Base-by-base conservation (phyloP, 176 grass and related monocot species). In the Saccharum officinarum region DNA sequence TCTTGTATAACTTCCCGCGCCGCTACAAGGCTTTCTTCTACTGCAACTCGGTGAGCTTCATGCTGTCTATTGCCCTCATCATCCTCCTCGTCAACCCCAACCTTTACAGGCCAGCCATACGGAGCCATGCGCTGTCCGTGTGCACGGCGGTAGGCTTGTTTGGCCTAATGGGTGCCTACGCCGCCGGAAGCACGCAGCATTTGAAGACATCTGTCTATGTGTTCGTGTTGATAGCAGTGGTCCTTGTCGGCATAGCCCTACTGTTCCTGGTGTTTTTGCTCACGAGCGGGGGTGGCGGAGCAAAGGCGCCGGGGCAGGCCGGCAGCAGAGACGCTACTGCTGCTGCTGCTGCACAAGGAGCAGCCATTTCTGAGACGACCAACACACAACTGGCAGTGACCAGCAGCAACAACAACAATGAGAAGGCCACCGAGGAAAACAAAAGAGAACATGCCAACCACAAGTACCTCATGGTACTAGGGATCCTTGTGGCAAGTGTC, bases 31-130 rank as follows among this genome's bases (percentile, higher is more conserved):
- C 23, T 1, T 62, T 62, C 59, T 62, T 62, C 59, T 62, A 26
- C 59, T 26, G 65, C 40, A 90, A 90, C 37, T 57, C 84, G 5
- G 34, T 41, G 10, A 87, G 78, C 46, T 90, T 90, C 84, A 76
- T 90, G 73, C 23, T 80, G 0, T 87, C 88, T 20, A 6, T 90
- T 0, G 84, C 80, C 25, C 68, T 87, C 75, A 78, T 90, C 39
- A 54, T 87, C 28, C 42, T 87, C 2, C 73, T 86, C 6, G 38
- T 79, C 10, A 62, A 62, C 59, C 59, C 22, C n/a, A 79, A 69
- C 49, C 17, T 77, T 17, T 78, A 78, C 64, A 36, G 38, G 39
- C 75, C 75, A 1, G 83, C 38, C 39, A 86, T 79, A 0, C 65
- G 65, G 11, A 62, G 10, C 3, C 69, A 85, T 38, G 75, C 65